Evolutionary conservation across 805 yeast species (phyloP), one percentile per base, ranked within the genome.

Genomic region (Candida verbasci): DNA sequence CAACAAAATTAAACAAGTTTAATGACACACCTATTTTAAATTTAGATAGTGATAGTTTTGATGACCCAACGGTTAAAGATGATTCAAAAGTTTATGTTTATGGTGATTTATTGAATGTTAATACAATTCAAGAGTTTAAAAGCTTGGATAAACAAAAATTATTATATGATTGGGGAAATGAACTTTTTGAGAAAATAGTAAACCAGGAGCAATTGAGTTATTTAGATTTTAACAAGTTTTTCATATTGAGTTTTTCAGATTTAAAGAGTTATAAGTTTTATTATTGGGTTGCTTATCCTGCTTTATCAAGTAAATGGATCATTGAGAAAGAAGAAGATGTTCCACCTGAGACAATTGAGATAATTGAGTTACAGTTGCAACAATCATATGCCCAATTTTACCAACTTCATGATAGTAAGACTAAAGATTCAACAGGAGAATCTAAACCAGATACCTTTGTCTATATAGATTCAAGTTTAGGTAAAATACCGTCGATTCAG

Each of bases 201-300:
- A 56, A 67, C 17, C 78, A 70, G 1, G 38, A 42, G 46, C 4
- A 47, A 24, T 4, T 52, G 23, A 36, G 45, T 46, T 8, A 52
- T 45, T 6, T 67, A 72, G 7, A 34, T 38, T 47, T 85, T 1
- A 46, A 48, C 33, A 48, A 43, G 22, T 60, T 67, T 39, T 50
- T 49, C 30, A 40, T 66, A 9, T 62, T 89, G 20, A 70, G 88
- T 28, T 93, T 80, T 60, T 83, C 95, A 1, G 98, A 93, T 57
- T 70, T 93, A 53, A 93, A 93, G 56, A 86, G 84, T 60, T 89
- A 84, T 64, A 80, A 74, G 50, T 91, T 83, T 53, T 83, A 75
- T 51, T 89, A 93, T 59, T 94, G 99, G 98, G 73, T 86, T 45
- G 82, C 86, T 11, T 78, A 78, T 44, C 97, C 98, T 0, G 61